Evolutionary conservation across 495 filamentous ascomycete species (phyloP), one percentile per base, ranked within the genome.

Genomic region (Annulohypoxylon maeteangense): DNA sequence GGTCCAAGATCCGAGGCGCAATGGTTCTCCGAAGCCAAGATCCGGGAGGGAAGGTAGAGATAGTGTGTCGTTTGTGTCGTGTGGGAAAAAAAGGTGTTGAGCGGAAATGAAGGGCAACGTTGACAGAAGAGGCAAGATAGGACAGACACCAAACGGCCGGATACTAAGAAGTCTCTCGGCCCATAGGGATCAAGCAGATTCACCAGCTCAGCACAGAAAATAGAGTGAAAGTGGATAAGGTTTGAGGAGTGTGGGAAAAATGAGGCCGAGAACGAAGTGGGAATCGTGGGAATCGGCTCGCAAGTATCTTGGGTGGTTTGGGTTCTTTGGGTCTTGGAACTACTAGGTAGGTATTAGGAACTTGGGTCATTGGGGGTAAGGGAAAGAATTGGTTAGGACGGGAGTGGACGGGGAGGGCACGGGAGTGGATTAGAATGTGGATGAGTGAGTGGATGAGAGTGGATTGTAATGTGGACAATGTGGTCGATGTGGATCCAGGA

Each of bases 261-360:
- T 73, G 70, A 73, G 70, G 70, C 70, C 70, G 70, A 73, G 70
- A 73, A 73, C 55, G 53, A 72, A 67, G 69, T 72, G 59, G 69
- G 64, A 72, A 68, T 59, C 67, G 64, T 72, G 59, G 69, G 64
- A 72, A 68, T 59, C 67, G 59, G 68, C 56, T 67, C 68, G 63
- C 68, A 57, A 63, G 14, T 40, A 36, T 36, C n/a, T 51, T 63
- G 58, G 66, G 50, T 29, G 47, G 36, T 40, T 40, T 40, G 14
- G 36, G 36, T 40, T 22, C 27, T 20, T 50, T 45, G 7, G 32
- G 32, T 45, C 36, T 40, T 40, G 36, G 36, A 14, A n/a, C n/a
- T n/a, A n/a, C n/a, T n/a, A n/a, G n/a, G n/a, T n/a, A n/a, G n/a
- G n/a, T n/a, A n/a, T n/a, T n/a, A n/a, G n/a, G n/a, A n/a, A 14